A percentile compares a stretch with the other conserved stretches of the same genome.
Conservation (phyloP, 2,329 filamentous ascomycete species). For the Didymella sp. region DNA sequence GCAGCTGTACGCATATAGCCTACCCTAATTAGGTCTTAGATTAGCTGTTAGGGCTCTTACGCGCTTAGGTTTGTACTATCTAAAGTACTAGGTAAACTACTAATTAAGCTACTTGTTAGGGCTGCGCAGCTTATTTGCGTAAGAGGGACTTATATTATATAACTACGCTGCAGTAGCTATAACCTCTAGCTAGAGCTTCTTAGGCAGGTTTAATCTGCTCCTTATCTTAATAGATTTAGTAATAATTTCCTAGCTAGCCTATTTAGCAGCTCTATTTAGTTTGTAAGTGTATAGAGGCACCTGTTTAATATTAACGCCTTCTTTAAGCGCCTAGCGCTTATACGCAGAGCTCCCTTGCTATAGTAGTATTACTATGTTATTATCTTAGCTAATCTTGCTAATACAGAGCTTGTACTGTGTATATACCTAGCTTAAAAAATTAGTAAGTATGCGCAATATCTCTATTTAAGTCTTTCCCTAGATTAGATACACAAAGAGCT, state of each 20-base stretch:
- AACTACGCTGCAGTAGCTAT: not conserved
- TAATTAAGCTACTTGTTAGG: not conserved
- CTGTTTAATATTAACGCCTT: not conserved
- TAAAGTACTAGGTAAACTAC: not conserved
- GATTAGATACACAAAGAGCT: no score
- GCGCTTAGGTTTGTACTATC: not conserved
- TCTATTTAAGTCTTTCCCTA: no score
- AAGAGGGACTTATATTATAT: not conserved
- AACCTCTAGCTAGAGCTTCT: not conserved
- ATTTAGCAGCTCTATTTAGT: not conserved
- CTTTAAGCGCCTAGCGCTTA: not conserved
- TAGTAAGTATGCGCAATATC: not conserved
- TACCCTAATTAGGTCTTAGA: not conserved
- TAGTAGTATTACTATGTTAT: not conserved
- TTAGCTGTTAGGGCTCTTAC: not conserved
- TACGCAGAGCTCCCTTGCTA: not conserved
- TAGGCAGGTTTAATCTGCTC: not conserved
- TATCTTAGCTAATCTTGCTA: not conserved
- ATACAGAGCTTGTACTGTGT: not conserved
- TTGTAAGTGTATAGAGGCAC: not conserved
- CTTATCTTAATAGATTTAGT: not conserved
- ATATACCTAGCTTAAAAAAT: not conserved
- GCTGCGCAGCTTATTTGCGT: no score
- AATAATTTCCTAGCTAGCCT: not conserved
- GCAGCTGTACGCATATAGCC: not conserved